Evolutionary conservation across 495 filamentous ascomycete species (phyloP).

Genomic region (Penicillium macrosclerotiorum): DNA sequence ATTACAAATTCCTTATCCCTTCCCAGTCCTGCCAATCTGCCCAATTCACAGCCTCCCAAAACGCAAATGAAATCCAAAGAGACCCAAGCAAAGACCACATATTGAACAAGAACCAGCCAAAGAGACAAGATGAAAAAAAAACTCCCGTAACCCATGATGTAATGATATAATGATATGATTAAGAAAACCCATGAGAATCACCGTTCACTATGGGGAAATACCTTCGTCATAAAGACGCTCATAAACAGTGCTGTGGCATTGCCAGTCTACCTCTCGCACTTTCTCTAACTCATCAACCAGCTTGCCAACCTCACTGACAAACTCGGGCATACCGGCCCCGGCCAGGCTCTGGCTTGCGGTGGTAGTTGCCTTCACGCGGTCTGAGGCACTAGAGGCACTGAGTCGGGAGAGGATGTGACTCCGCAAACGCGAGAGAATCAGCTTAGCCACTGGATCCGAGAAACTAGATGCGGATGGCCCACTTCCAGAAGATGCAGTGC

Average conservation of each 20-base stretch:
- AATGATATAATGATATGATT: slow-evolving; percentile 5
- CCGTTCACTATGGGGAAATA: slow-evolving; percentile 16
- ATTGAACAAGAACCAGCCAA: too few species aligned
- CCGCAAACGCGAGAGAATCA: slow-evolving; percentile 73
- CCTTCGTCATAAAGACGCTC: slow-evolving; percentile 57
- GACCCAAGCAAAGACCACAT: not conserved
- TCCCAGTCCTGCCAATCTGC: slow-evolving; percentile 16
- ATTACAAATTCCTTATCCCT: not conserved
- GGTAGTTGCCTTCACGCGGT: slow-evolving; percentile 76
- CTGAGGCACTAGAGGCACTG: slow-evolving; percentile 70
- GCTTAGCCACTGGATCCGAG: slow-evolving; percentile 74
- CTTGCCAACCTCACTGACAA: slow-evolving; percentile 77
- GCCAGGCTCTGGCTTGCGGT: slow-evolving; percentile 82
- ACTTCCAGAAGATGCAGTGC: slow-evolving; percentile 10
- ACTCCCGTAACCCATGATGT: not conserved
- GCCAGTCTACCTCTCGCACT: slow-evolving; percentile 76
- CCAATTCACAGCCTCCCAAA: not conserved
- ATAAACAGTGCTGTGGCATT: slow-evolving; percentile 77
- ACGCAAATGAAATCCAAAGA: not conserved
- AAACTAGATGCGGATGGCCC: slow-evolving; percentile 38
- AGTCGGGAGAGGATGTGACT: slow-evolving; percentile 76
- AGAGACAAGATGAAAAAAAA: not conserved
- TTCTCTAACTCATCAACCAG: slow-evolving; percentile 76
- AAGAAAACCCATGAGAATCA: not conserved
- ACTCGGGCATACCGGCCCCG: slow-evolving; percentile 79